Evolutionary conservation across 176 grass and related monocot genomes (phyloP), one percentile per base, ranked within the genome.

Genomic region (Tuctoria greenei): DNA sequence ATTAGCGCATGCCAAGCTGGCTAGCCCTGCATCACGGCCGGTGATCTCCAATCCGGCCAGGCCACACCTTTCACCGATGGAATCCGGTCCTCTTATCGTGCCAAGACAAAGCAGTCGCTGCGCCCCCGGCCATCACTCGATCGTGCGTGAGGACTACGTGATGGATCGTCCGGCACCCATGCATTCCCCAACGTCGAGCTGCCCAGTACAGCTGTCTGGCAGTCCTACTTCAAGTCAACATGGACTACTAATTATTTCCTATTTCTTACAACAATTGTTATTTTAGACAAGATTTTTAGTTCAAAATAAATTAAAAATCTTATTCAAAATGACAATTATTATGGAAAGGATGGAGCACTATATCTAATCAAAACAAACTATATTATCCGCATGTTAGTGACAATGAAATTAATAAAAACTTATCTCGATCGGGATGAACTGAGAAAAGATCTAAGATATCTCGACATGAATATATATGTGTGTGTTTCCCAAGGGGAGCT

Each of bases 81-180:
- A 68, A 37, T 38, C 69, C 49, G 35, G 50, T 55, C 20, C 13
- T 72, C 31, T n/a, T 55, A 38, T 72, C 18, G 47, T 55, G 69
- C 69, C 47, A n/a, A 49, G 47, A 42, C 52, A 73, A 42, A 71
- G 26, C 45, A 50, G 67, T 31, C 13, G 23, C 24, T 13, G 11
- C 55, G 21, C n/a, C n/a, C 23, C 10, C 55, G 55, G 55, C 24
- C 67, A 70, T 35, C 26, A 51, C 45, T n/a, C n/a, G n/a, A n/a
- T 71, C 45, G 45, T 51, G 45, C 27, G 67, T 45, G 67, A 51
- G 45, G 27, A 36, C 46, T 3, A 17, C 44, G 43, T 51, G 23
- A 12, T 25, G 55, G 12, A 21, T 57, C 20, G n/a, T n/a, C n/a
- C n/a, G n/a, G n/a, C 55, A 11, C 55, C 21, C 51, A 14, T n/a